phyloP scores from a whole-genome alignment of 208 protist species.

The Endotrypanum monterogeii region DNA sequence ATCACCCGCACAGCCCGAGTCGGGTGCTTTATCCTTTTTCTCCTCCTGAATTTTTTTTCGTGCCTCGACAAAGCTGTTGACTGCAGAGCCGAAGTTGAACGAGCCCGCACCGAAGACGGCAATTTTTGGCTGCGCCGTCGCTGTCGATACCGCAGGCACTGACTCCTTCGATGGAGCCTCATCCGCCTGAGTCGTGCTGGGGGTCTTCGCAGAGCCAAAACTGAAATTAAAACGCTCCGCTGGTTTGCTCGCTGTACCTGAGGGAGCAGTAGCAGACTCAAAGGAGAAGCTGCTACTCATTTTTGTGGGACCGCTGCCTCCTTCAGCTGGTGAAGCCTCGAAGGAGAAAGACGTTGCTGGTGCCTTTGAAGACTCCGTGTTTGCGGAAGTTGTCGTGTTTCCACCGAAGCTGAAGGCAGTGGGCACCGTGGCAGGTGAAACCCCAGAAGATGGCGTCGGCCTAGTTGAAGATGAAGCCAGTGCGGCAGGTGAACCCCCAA shows the following conservation, averaged over 20 bases:
- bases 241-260: neutral
- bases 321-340: neutral
- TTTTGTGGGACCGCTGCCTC: neutral
- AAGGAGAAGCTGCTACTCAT: conserved; percentile 17
- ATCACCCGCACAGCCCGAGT: conserved; percentile 13
- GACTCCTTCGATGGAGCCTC: conserved; percentile 5
- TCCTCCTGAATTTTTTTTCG: conserved; percentile 61
- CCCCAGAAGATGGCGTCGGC: neutral
- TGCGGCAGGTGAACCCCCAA: neutral
- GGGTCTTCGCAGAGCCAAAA: neutral
- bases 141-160: neutral
- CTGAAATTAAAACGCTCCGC: conserved; percentile 21
- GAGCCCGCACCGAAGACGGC: conserved; percentile 38
- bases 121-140: conserved; percentile 9
- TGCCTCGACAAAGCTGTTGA: conserved; percentile 74
- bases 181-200: conserved; percentile 2
- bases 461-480: neutral
- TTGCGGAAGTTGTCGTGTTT: neutral
- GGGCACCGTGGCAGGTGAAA: neutral
- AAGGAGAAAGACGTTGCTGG: conserved; percentile 3
- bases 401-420: conserved; percentile 19
- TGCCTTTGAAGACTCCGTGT: neutral
- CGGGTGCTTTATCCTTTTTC: conserved; percentile 9
- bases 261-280: neutral
- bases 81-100: conserved; percentile 69